Evolutionary conservation across 371 early-diverging fungal genomes (phyloP), one percentile per base, ranked within the genome.

Genomic region (Dichotomocladium elegans): DNA sequence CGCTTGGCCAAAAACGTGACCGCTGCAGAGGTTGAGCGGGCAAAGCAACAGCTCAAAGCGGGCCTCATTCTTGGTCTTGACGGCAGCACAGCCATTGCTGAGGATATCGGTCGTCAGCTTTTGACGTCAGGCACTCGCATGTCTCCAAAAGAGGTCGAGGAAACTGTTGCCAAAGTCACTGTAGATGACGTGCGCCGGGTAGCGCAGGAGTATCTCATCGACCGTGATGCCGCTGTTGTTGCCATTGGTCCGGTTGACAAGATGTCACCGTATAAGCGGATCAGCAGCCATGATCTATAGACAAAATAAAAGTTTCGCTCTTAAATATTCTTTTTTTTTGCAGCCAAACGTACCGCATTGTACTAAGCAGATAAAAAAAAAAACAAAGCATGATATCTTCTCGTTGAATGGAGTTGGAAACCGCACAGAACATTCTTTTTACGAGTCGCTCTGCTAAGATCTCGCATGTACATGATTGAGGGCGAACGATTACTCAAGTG

Each of bases 31-130:
- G 92, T 98, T 12, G 91, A 92, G 74, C 90, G 95, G 54, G 97
- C 98, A 61, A 97, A 97, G 80, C 94, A 95, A 78, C 96, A 96
- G 78, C 87, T 98, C 67, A 98, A 96, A 83, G 92, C 97, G 2
- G 80, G 90, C 26, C 79, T 97, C 21, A 80, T 97, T 24, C 80
- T 96, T 35, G 80, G 87, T 59, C 75, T 97, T 50, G 97, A 98
- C 66, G 94, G 95, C 35, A 94, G 93, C 52, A 92, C 94, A 1
- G 86, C 94, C 25, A 83, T 95, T 58, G 93, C 94, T 28, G 97
- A 98, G 69, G 98, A 98, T 65, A 95, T 98, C 76, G 98, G 98
- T 43, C 88, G 96, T 55, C 99, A 98, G 71, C 72, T 98, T 58
- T 77, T 96, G 47, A 91, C 90, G 15, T 90, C 89, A 57, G 96